These are phyloP conservation scores for Magnaporthiopsis poae DNA, from an alignment of 2,329 filamentous ascomycete genomes.

Conservation along the genomic window DNA sequence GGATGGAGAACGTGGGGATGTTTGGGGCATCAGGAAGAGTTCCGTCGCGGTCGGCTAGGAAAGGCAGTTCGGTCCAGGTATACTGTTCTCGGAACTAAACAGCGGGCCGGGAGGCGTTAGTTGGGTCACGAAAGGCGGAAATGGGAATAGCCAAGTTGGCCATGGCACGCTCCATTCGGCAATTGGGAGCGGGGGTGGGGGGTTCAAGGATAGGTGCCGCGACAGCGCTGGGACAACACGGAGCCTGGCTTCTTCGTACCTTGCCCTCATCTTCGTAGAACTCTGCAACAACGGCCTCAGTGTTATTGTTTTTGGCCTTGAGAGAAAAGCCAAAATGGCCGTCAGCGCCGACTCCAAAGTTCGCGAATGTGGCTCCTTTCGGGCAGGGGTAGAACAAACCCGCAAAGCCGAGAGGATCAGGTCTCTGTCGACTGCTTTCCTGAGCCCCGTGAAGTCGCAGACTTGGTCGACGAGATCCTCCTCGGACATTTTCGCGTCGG, in stretches of 20 bases:
- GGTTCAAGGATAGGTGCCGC: background rate
- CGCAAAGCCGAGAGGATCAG: constrained; percentile 33
- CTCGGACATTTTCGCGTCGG: constrained; percentile 20
- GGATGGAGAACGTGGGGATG: constrained; percentile 43
- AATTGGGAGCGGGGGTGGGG: background rate
- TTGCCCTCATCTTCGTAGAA: constrained; percentile 41
- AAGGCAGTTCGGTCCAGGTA: constrained; percentile 46
- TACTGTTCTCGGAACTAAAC: constrained; percentile 38
- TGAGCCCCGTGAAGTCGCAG: constrained; percentile 31
- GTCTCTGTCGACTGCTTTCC: constrained; percentile 25
- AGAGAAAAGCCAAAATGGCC: background rate
- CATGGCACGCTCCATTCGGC: background rate
- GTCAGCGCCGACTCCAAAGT: constrained; percentile 1
- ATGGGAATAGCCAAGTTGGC: background rate
- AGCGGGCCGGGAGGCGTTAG: background rate
- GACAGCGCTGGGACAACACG: background rate
- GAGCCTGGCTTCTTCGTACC: constrained; percentile 18
- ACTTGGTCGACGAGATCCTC: constrained; percentile 29
- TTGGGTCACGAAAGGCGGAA: background rate
- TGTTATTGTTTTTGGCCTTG: constrained; percentile 35
- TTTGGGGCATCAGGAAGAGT: constrained; percentile 6
- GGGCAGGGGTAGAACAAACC: constrained; percentile 10
- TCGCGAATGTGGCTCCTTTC: background rate
- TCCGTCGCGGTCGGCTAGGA: constrained; percentile 43
- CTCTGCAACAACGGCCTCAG: constrained; percentile 40